These are phyloP conservation scores for Ceratocystis harringtonii DNA, from an alignment of 2,329 filamentous ascomycete species.

Conservation along the genomic window DNA sequence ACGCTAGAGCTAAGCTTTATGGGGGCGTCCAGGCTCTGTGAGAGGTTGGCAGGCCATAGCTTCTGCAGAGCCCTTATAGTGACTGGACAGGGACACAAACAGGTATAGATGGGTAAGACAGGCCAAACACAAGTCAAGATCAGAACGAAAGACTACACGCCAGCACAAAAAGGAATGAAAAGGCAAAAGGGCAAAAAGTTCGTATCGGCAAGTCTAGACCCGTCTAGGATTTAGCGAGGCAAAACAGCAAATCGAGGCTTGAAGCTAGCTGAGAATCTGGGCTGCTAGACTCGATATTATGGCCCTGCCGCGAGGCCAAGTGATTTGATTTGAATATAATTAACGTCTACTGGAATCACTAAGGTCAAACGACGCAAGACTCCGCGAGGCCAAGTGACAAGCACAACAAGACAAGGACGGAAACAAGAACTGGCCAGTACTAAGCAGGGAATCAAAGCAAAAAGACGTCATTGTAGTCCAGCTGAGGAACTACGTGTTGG, in stretches of 20 bases:
- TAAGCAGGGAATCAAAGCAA: too few species aligned
- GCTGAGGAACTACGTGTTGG: too few species aligned
- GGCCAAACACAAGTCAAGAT: neutral
- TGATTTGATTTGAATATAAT: too few species aligned
- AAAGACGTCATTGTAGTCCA: too few species aligned
- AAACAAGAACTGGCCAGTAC: too few species aligned
- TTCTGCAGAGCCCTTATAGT: neutral
- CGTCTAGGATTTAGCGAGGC: conserved; percentile 1
- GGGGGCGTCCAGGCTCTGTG: neutral
- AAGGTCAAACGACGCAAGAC: too few species aligned
- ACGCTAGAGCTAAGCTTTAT: neutral
- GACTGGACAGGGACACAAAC: neutral
- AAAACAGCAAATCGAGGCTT: neutral
- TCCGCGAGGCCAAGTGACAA: too few species aligned
- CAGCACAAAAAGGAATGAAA: neutral
- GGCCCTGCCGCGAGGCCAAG: too few species aligned
- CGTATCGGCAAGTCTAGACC: neutral
- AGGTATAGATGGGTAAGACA: too few species aligned
- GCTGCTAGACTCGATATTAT: too few species aligned
- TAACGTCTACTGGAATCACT: too few species aligned
- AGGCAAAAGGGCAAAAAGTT: neutral
- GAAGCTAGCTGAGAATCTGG: neutral
- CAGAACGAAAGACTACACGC: neutral
- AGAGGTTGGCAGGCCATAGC: neutral
- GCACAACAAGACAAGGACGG: too few species aligned